Conservation (phyloP, 2,329 filamentous ascomycete genomes). For the Periglandula ipomoeae region DNA sequence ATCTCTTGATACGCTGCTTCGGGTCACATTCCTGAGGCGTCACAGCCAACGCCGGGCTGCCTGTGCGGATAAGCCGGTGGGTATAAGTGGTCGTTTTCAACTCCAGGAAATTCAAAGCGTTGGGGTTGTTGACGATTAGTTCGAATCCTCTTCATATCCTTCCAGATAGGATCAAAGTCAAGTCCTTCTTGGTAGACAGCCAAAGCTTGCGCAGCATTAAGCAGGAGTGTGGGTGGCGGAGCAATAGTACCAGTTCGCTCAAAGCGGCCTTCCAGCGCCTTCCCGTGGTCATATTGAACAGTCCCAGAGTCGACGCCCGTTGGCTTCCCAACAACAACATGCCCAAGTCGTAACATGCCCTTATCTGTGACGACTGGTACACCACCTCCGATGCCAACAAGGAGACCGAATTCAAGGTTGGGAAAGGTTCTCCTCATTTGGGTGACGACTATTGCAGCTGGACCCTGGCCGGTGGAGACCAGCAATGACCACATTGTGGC, state of each 20-base stretch:
- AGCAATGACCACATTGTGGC: conserved; percentile 24
- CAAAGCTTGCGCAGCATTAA: too few relatives aligned
- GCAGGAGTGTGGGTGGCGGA: too few relatives aligned
- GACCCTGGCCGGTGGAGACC: conserved; percentile 21
- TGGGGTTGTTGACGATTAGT: too few relatives aligned
- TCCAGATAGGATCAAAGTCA: too few relatives aligned
- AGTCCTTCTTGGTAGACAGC: too few relatives aligned
- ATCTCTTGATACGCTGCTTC: too few relatives aligned
- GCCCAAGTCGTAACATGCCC: conserved; percentile 14
- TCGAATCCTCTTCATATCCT: too few relatives aligned
- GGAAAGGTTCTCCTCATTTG: conserved; percentile 25
- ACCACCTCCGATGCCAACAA: conserved; percentile 17
- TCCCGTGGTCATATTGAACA: conserved; percentile 15
- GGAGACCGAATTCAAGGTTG: conserved; percentile 14
- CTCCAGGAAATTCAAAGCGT: too few relatives aligned
- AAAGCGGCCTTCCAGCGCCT: conserved; percentile 10
- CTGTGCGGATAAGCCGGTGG: too few relatives aligned
- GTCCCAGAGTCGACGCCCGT: conserved; percentile 10
- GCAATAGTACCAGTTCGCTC: conserved; percentile 12
- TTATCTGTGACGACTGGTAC: conserved; percentile 11
- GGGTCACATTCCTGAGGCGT: too few relatives aligned
- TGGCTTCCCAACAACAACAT: conserved; percentile 15
- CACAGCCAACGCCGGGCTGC: too few relatives aligned
- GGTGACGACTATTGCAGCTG: conserved; percentile 22
- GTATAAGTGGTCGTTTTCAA: too few relatives aligned